Percentiles rank a stretch among this genome's conserved stretches.
Conservation (phyloP, 148 eudicot genomes). For the Linanthus parryae region DNA sequence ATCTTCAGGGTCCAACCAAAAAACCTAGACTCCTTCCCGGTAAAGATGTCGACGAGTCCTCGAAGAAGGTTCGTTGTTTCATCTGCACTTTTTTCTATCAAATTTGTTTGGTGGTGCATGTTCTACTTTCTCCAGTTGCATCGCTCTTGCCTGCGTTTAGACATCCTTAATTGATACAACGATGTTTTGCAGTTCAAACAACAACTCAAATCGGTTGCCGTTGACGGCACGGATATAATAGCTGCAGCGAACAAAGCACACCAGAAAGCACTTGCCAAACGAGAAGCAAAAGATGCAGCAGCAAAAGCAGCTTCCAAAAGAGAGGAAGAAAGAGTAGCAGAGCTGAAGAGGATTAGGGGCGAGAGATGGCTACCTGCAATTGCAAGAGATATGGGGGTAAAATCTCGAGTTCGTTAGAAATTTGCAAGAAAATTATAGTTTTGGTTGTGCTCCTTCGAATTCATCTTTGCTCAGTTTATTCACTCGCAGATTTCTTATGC, state of each 20-base stretch:
- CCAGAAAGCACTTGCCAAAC: constrained; percentile 47
- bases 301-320: constrained; percentile 50
- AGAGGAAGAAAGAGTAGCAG: constrained; percentile 76
- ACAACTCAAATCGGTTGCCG: constrained; percentile 48
- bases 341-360: constrained; percentile 18
- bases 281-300: constrained; percentile 61
- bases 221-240: constrained; percentile 65
- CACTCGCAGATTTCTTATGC: too few species aligned
- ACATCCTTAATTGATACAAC: constrained; percentile 1
- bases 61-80: constrained; percentile 53
- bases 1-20: constrained; percentile 57
- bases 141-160: not conserved
- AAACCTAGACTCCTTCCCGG: constrained; percentile 72
- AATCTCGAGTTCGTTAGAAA: constrained; percentile 9
- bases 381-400: constrained; percentile 49
- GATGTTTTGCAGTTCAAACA: constrained; percentile 51
- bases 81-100: not conserved
- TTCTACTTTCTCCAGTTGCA: constrained; percentile 1
- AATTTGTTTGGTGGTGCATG: not conserved
- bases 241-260: constrained; percentile 23
- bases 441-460: too few species aligned
- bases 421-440: not conserved
- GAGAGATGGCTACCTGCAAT: constrained; percentile 71
- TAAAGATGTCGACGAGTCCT: constrained; percentile 63
- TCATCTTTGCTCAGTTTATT: too few species aligned